Evolutionary conservation across 192 early-diverging fungal species (phyloP), one percentile per base, ranked within the genome.

Genomic region (Rhizoclosmatium globosum): DNA sequence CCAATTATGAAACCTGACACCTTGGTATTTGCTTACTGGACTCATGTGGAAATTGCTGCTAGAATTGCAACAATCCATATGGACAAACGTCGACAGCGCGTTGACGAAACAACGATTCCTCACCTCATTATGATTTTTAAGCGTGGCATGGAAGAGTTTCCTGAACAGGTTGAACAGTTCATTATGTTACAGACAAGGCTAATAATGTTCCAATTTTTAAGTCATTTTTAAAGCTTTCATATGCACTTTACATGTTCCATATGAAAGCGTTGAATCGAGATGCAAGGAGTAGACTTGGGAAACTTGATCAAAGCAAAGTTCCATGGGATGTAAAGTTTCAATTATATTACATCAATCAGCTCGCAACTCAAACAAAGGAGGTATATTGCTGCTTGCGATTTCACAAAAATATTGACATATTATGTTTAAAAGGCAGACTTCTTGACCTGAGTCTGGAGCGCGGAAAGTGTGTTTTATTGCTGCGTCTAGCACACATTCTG

Each of bases 41-140:
- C 73, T 21, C 73, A 75, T 23, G 73, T 75, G n/a, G 73, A 75
- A 45, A 75, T 75, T 45, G 58, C 73, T 9, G 73, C 42, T 19
- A 19, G 73, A 7, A 64, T 64, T 38, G 23, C 44, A 4, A 75
- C 73, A 7, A n/a, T n/a, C 19, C 15, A 64, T 43, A 75, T 75
- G 73, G 31, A 38, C 19, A 47, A 64, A 43, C 56, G 73, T 9
- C 64, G 73, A 19, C 4, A 21, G 9, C 23, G 38, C 7, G 43
- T 75, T 43, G 23, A 64, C 60, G 9, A 11, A 17, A 68, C 38
- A 4, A 13, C 21, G 3, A 68, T 68, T 11, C 45, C 38, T 17
- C 39, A 68, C 13, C 7, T 68, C 13, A 13, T 45, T 17, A 19
- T 17, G 21, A 21, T 68, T 3, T 68, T 68, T 47, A 7, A 15